These are phyloP conservation scores for Trichomonas gallinae DNA, from an alignment of 208 protist species.

Conservation along the genomic window DNA sequence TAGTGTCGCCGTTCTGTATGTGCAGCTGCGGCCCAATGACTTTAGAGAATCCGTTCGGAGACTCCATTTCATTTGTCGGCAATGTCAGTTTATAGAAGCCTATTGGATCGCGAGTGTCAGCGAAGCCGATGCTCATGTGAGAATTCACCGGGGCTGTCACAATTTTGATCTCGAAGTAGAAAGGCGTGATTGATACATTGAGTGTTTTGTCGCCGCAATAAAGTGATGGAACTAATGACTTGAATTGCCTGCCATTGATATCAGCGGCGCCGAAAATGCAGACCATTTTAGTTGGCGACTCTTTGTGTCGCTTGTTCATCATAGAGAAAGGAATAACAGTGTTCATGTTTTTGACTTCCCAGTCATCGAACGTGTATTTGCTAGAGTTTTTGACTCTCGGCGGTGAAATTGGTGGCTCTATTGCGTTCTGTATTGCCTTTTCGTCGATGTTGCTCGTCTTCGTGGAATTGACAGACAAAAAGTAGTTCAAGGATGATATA, in stretches of 20 bases:
- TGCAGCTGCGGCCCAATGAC: background rate
- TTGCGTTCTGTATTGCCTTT: background rate
- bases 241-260: background rate
- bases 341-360: background rate
- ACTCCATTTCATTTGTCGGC: background rate
- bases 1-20: background rate
- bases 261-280: background rate
- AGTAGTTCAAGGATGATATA: background rate
- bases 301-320: background rate
- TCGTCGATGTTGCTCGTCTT: background rate
- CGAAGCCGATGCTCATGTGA: background rate
- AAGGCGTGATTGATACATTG: background rate
- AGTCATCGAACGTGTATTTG: background rate
- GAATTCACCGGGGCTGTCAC: background rate
- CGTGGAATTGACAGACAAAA: background rate
- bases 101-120: background rate
- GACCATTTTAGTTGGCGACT: background rate
- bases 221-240: background rate
- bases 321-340: background rate
- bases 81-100: background rate
- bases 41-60: background rate
- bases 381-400: background rate
- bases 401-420: background rate
- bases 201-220: background rate
- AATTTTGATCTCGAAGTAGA: background rate